Base-by-base conservation (phyloP, 345 rosid species). In the Camelina sativa region DNA sequence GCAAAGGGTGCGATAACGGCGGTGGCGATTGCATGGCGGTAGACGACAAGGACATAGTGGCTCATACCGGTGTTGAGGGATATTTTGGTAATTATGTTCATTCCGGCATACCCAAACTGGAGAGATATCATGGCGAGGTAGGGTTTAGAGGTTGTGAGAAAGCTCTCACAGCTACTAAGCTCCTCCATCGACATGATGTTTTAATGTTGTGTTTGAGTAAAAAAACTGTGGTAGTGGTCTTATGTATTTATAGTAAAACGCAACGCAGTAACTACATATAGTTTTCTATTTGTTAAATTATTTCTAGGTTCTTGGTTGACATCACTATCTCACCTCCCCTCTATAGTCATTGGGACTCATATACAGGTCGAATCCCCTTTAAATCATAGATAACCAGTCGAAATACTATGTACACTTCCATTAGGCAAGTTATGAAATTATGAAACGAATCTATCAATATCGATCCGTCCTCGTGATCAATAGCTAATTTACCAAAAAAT, bases 1-100 rank as follows among this genome's bases (percentile, higher is more conserved):
- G 97, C 96, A 7, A 93, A 91, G 6, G 97, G 98, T 71, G 94
- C 82, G 46, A 93, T 80, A 48, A 73, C 78, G 2, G 83, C 50
- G 13, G 89, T 73, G 48, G 98, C 98, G 47, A 86, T 59, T 10
- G 80, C 80, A 25, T 93, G 91, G 22, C 97, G 80, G 73, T 89
- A 93, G 62, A 86, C 94, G 4, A 82, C 90, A 16, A 93, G 74
- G 2, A 89, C 87, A 54, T 85, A 89, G 47, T 70, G 90, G 82
- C 85, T 87, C 89, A 87, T 85, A 19, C 97, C 97, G 23, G 65
- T 23, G 55, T 86, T 73, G 17, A 90, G 77, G 32, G 81, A 73
- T 65, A 67, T 71, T 63, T 90, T 90, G 7, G 90, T 35, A 22
- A 90, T 59, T 41, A 86, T 81, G 19, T 87, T 70, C 85, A 83